These are phyloP conservation scores for Colletotrichum sublineola DNA, from an alignment of 2,329 filamentous ascomycete species.

Conservation along the genomic window DNA sequence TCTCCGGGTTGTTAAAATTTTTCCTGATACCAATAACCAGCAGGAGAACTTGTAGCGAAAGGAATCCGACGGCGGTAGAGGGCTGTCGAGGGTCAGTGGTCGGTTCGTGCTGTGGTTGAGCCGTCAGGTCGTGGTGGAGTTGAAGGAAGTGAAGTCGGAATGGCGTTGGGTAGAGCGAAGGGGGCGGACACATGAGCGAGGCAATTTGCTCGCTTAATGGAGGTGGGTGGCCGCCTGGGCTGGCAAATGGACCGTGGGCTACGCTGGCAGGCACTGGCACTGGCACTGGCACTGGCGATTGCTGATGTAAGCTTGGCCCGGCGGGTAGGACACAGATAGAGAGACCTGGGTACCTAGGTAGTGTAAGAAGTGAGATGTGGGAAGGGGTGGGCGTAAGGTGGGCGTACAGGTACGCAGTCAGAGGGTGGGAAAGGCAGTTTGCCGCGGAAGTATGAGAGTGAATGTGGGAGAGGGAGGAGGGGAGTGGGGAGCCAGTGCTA, in stretches of 20 bases:
- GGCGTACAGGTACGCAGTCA: not conserved
- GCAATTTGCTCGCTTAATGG: conserved; percentile 43
- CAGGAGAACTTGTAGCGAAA: conserved; percentile 32
- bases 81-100: conserved; percentile 38
- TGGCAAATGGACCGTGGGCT: conserved; percentile 23
- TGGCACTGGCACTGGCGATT: conserved; percentile 33
- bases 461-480: not conserved
- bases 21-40: conserved; percentile 29
- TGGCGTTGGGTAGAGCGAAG: conserved; percentile 42
- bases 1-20: conserved; percentile 16
- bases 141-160: conserved; percentile 44
- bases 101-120: conserved; percentile 39
- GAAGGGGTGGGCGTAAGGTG: conserved; percentile 20
- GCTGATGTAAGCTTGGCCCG: conserved; percentile 25
- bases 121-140: conserved; percentile 41
- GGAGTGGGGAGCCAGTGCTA: conserved; percentile 17
- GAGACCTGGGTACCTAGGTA: too few species aligned
- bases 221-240: conserved; percentile 34
- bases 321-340: not conserved
- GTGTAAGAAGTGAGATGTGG: not conserved
- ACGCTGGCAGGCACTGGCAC: conserved; percentile 23
- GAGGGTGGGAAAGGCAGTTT: conserved; percentile 30
- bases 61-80: conserved; percentile 30
- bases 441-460: conserved; percentile 32
- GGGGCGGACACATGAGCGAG: conserved; percentile 42